Evolutionary conservation across 2,329 filamentous ascomycete genomes (phyloP).

Genomic region (Phaeosphaeriaceae sp.): DNA sequence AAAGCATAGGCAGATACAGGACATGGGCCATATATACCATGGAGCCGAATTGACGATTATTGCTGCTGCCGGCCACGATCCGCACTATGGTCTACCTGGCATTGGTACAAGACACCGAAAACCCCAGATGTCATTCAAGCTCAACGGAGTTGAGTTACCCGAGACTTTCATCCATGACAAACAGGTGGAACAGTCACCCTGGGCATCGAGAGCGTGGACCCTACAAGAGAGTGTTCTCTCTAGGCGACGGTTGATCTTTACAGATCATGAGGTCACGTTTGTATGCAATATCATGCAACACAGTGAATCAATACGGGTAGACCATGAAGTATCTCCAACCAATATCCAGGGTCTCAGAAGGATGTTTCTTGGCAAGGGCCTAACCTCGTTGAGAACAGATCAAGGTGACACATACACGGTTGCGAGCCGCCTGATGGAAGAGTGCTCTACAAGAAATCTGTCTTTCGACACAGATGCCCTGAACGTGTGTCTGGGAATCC

Average conservation of each 20-base stretch:
- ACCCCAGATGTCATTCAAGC: not conserved
- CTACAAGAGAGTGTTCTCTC: not conserved
- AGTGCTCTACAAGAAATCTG: not conserved
- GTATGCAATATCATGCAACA: not conserved
- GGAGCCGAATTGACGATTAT: not conserved
- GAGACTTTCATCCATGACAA: not conserved
- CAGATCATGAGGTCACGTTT: not conserved
- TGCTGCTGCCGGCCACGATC: not conserved
- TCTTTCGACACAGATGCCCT: not conserved
- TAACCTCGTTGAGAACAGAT: not conserved
- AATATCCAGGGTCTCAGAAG: not conserved
- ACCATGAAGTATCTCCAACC: not conserved
- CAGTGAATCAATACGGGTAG: not conserved
- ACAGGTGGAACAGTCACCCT: not conserved
- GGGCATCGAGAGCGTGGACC: not conserved
- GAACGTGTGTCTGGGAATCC: not conserved
- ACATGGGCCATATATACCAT: not conserved
- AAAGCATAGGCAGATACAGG: not conserved
- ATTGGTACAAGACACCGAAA: not conserved
- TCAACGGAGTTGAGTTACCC: not conserved
- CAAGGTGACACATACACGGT: not conserved
- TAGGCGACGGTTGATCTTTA: not conserved
- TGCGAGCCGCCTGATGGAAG: not conserved
- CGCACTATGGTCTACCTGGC: not conserved
- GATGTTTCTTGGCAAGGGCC: not conserved